phyloP scores from a whole-genome alignment of 495 filamentous ascomycete species.

The Geoglossum glabrum region DNA sequence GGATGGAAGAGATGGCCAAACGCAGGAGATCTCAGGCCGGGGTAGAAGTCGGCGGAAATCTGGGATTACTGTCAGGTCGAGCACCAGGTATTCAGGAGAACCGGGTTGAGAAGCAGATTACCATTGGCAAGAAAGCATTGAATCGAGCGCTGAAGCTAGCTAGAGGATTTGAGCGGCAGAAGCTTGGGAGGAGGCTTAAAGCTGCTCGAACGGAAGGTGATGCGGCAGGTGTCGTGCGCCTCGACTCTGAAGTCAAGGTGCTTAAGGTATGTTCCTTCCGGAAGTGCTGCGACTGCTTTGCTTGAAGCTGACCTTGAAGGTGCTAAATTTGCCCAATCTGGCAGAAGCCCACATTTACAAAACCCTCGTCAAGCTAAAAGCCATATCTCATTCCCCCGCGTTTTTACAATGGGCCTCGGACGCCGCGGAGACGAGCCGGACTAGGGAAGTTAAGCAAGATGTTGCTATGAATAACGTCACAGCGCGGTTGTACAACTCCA shows the following conservation, averaged over 20 bases:
- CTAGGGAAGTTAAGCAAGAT: constrained; percentile 19
- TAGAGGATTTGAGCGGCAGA: constrained; percentile 79
- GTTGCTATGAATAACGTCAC: constrained; percentile 43
- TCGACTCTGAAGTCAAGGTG: constrained; percentile 54
- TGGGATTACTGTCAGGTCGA: not conserved
- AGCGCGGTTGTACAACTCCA: constrained; percentile 60
- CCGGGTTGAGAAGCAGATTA: constrained; percentile 31
- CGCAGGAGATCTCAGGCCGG: not conserved
- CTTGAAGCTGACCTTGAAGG: constrained; percentile 12
- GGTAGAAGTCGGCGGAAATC: not conserved
- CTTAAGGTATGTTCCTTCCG: constrained; percentile 39
- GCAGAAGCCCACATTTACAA: constrained; percentile 57
- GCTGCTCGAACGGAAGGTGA: constrained; percentile 34
- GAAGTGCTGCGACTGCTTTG: not conserved
- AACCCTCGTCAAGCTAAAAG: constrained; percentile 51
- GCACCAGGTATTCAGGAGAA: constrained; percentile 6
- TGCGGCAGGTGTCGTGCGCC: constrained; percentile 23
- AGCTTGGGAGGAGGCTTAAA: constrained; percentile 56
- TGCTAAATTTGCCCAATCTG: constrained; percentile 41
- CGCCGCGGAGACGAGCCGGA: not conserved
- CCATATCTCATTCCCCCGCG: constrained; percentile 32
- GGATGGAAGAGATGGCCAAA: constrained; percentile 1
- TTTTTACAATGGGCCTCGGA: constrained; percentile 22
- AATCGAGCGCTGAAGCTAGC: constrained; percentile 53
- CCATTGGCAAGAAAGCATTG: constrained; percentile 37